Base-by-base conservation (phyloP, 768 basidiomycete genomes). In the Boletellus ananiceps region DNA sequence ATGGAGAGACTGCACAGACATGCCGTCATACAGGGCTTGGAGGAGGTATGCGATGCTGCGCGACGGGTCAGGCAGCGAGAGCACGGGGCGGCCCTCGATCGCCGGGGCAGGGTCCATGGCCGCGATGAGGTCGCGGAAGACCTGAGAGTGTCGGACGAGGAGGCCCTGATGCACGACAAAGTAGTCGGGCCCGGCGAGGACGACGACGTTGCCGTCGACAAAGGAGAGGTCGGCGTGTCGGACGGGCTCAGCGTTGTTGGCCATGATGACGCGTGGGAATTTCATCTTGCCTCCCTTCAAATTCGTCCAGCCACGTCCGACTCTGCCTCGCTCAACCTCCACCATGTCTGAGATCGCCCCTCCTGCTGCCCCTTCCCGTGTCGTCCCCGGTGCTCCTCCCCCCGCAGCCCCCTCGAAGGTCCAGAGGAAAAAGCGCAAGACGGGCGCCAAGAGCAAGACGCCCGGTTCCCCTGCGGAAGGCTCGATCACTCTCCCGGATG, bases 341-440 rank as follows among this genome's bases (percentile, higher is more conserved):
- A 35, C 36, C 50, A 77, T 75, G 74, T 60, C 65, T 42, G 72
- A 71, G 40, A 18, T 33, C 14, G 58, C 66, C 41, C 5, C 59
- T 25, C 55, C 68, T 13, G 58, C 67, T 42, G 7, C 59, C 21
- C 56, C 68, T 32, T 67, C 70, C 31, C 84, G 89, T 49, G 62
- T 86, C 54, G 76, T 92, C 49, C 89, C 89, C 21, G 89, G 89
- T 40, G 89, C 89, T 12, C 87, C 83, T 46, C 82, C 83, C 0
- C 80, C 82, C 37, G 57, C 74, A 5, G 70, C 81, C 0, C 52
- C 71, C 4, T 76, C 84, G 33, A 89, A 89, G 65, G 71, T 79
- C 4, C 77, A 82, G 23, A 74, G 72, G 62, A 86, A 81, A 66
- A 92, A 88, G 69, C 84, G 81, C 67, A 82, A 81, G 70, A 74